Base-by-base conservation (phyloP, 805 yeast species). In the Candida golubevii region DNA sequence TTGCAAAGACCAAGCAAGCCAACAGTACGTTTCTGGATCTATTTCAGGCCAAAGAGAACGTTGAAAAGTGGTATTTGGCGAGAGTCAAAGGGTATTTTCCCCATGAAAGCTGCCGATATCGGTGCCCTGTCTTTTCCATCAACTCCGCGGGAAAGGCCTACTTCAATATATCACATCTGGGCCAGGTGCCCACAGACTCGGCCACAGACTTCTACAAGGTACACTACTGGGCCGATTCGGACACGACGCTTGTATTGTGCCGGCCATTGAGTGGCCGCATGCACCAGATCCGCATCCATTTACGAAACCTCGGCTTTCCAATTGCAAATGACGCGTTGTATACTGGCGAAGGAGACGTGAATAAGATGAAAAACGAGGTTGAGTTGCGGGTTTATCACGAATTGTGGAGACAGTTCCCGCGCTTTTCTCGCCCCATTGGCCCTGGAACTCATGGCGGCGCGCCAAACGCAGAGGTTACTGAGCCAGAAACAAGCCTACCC, bases 251-350 rank as follows among this genome's bases (percentile, higher is more conserved):
- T 1, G 78, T 79, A 1, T 44, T 55, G 44, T 79, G 83, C 49
- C 57, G 55, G 35, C 82, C 83, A 0, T 46, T 72, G 7, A 74
- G 81, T 0, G 83, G 83, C 0, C 64, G 74, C 48, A 76, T 76
- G 57, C 83, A 79, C 58, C 83, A 79, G 56, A 77, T 79, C 26
- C 61, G 83, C 10, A 75, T 79, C 6, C 83, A 79, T 56, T 57
- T 79, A 10, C 57, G 80, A 18, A 72, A 76, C 49, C 39, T 78
- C 48, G 72, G 74, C 9, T 37, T 29, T 26, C 57, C 58, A 5
- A 54, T 54, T 33, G 36, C 49, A 32, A 54, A 54, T 37, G 58
- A 54, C 41, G 32, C 8, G 1, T 28, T 49, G 11, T 54, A 53
- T 39, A 38, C 38, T 26, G 51, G 38, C 33, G 36, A 35, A 3